Evolutionary conservation across 23 red algal species (phyloP).

Genomic region (Chondrus crispus): DNA sequence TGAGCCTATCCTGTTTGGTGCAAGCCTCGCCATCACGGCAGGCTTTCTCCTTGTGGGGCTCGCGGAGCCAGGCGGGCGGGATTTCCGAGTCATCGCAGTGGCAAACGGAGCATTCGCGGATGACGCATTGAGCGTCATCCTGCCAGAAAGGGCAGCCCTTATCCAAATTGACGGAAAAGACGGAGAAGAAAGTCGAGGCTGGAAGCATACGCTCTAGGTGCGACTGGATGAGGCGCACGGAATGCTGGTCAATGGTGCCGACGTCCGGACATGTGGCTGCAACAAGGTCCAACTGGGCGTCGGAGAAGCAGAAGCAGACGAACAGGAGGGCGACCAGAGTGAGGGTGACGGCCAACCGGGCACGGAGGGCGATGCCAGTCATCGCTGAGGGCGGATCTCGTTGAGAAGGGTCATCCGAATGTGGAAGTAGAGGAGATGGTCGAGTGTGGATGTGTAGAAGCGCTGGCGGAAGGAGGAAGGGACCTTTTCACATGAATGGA

Average conservation of each 20-base stretch:
- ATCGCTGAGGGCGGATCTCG: too few relatives aligned
- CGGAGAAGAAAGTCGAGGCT: constrained; percentile 77
- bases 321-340: not conserved
- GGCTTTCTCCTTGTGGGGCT: not conserved
- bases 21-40: not conserved
- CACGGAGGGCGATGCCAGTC: too few relatives aligned
- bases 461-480: too few relatives aligned
- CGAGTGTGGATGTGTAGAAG: too few relatives aligned
- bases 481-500: too few relatives aligned
- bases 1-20: constrained; percentile 17
- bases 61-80: constrained; percentile 54
- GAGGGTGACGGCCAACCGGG: not conserved
- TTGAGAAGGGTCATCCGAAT: too few relatives aligned
- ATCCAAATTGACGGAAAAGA: constrained; percentile 82
- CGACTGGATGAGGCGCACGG: not conserved
- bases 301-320: not conserved
- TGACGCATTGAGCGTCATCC: constrained; percentile 62
- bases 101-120: constrained; percentile 82
- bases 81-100: constrained; percentile 72
- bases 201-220: constrained; percentile 9
- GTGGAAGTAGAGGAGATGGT: too few relatives aligned
- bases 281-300: too few relatives aligned
- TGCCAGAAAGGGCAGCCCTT: constrained; percentile 90
- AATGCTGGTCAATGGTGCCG: not conserved
- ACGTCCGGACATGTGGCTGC: constrained; percentile 23